A percentile compares a stretch with the other conserved stretches of the same genome.
phyloP scores from a whole-genome alignment of 495 filamentous ascomycete species.

The Chaetomium cochliodes region DNA sequence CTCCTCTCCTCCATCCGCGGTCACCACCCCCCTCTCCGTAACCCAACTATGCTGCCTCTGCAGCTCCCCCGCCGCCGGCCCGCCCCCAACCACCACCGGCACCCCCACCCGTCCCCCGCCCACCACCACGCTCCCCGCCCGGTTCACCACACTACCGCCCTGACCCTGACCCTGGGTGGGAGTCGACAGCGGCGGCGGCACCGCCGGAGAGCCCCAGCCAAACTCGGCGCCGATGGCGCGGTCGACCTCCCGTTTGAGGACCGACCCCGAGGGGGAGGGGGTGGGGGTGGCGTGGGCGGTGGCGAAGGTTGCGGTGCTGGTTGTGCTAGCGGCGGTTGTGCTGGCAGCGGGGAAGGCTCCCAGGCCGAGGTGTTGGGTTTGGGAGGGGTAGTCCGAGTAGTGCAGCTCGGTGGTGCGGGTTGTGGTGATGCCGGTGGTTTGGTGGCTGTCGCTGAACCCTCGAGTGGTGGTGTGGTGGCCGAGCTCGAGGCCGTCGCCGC shows the following conservation, averaged over 20 bases:
- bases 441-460: no score
- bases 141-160: background rate
- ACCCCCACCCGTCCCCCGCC: slow-evolving; percentile 22
- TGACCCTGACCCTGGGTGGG: no score
- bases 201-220: slow-evolving; percentile 33
- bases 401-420: slow-evolving; percentile 4
- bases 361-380: background rate
- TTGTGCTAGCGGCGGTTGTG: no score
- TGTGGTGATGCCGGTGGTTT: background rate
- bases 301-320: no score
- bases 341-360: no score
- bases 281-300: background rate
- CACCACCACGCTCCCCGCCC: slow-evolving; percentile 32
- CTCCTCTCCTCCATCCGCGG: slow-evolving; percentile 16
- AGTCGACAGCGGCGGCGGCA: no score
- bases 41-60: slow-evolving; percentile 29
- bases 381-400: slow-evolving; percentile 23
- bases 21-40: slow-evolving; percentile 26
- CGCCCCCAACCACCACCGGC: background rate
- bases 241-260: slow-evolving; percentile 35
- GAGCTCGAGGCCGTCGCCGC: slow-evolving; percentile 22
- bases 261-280: background rate
- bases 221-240: slow-evolving; percentile 42
- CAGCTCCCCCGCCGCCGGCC: slow-evolving; percentile 10
- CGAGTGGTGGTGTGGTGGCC: slow-evolving; percentile 23